A percentile compares a stretch with the other conserved stretches of the same genome.
Evolutionary conservation across 306 rosid genomes (phyloP).

Genomic region (Dalbergia oliveri): DNA sequence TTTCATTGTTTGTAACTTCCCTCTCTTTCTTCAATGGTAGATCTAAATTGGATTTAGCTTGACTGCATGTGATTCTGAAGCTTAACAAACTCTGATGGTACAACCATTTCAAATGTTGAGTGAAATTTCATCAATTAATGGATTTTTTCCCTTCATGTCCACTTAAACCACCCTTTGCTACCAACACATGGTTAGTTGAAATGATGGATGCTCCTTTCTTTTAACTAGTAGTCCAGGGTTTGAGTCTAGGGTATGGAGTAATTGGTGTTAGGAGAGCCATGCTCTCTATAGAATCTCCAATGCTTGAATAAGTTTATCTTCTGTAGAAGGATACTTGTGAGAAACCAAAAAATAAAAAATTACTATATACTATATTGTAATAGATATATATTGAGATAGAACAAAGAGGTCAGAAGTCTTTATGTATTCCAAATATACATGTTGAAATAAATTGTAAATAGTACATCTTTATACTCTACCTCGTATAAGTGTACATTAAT

Average conservation of each 20-base stretch:
- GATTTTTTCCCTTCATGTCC: slow-evolving; percentile 1
- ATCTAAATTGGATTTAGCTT: slow-evolving; percentile 34
- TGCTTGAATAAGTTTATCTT: too few relatives aligned
- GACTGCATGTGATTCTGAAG: slow-evolving; percentile 11
- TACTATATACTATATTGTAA: background rate
- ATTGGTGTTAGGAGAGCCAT: too few relatives aligned
- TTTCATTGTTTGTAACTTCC: slow-evolving; percentile 13
- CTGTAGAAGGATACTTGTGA: too few relatives aligned
- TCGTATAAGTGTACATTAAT: background rate
- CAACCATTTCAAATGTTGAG: slow-evolving; percentile 39
- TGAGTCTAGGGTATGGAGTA: too few relatives aligned
- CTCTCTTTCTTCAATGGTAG: background rate
- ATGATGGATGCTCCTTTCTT: too few relatives aligned
- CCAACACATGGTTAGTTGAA: too few relatives aligned
- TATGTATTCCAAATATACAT: slow-evolving; percentile 11
- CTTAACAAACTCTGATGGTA: background rate
- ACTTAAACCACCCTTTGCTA: background rate
- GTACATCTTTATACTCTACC: background rate
- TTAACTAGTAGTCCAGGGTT: too few relatives aligned
- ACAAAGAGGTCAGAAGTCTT: background rate
- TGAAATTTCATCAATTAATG: slow-evolving; percentile 21
- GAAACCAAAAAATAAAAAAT: too few relatives aligned
- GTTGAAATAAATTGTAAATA: background rate
- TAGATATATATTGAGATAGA: background rate
- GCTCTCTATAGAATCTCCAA: too few relatives aligned